phyloP scores from a whole-genome alignment of 257 asterid genomes.

The Dorcoceras hygrometricum region DNA sequence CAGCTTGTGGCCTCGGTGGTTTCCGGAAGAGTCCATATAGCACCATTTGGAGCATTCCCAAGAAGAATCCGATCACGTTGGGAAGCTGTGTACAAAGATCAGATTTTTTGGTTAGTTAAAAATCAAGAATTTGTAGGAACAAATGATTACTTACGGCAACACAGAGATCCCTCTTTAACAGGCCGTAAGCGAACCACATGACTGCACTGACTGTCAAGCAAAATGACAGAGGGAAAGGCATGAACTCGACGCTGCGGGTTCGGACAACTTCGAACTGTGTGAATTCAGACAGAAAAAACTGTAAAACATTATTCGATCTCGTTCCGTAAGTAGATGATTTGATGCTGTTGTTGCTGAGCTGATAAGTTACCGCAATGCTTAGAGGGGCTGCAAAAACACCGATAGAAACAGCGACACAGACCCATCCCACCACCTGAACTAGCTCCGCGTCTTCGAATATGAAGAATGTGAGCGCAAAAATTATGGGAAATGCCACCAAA shows the following conservation, averaged over 20 bases:
- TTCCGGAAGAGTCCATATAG: slow-evolving; percentile 54
- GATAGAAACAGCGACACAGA: slow-evolving; percentile 48
- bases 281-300: not conserved
- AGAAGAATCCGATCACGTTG: slow-evolving; percentile 61
- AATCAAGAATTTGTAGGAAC: no score
- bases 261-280: slow-evolving; percentile 64
- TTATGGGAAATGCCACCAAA: slow-evolving; percentile 34
- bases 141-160: slow-evolving; percentile 43
- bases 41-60: slow-evolving; percentile 68
- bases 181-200: slow-evolving; percentile 78
- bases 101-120: not conserved
- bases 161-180: slow-evolving; percentile 43
- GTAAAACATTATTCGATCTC: not conserved
- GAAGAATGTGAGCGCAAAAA: slow-evolving; percentile 40
- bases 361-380: slow-evolving; percentile 42
- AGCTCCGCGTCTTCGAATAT: slow-evolving; percentile 28
- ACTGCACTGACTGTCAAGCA: slow-evolving; percentile 76
- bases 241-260: slow-evolving; percentile 77
- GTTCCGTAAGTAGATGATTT: no score
- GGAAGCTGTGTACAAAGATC: slow-evolving; percentile 45
- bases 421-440: slow-evolving; percentile 51
- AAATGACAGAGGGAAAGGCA: slow-evolving; percentile 74
- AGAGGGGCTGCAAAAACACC: slow-evolving; percentile 61
- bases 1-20: slow-evolving; percentile 18
- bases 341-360: not conserved